A percentile compares a stretch with the other conserved stretches of the same genome.
These are phyloP conservation scores for Hymenoscyphus infarciens DNA, from an alignment of 2,329 filamentous ascomycete species.

Conservation along the genomic window DNA sequence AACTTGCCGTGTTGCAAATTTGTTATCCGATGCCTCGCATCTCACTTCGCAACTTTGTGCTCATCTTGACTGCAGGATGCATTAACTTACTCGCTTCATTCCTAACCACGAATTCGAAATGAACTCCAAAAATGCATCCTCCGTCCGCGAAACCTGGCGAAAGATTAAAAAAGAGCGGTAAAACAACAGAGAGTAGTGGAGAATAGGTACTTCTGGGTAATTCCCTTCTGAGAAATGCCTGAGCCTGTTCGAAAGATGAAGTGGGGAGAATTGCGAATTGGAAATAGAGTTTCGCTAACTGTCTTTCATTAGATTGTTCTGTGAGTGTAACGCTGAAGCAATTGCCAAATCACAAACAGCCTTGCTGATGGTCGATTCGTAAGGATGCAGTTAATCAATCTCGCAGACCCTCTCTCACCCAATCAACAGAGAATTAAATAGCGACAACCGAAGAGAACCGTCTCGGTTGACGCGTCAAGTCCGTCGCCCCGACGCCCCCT, in stretches of 20 bases:
- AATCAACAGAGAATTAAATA: not conserved
- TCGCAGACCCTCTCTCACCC: not conserved
- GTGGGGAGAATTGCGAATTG: not conserved
- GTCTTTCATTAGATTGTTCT: not conserved
- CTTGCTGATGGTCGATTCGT: not conserved
- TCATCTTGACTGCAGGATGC: no score
- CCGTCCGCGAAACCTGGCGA: not conserved
- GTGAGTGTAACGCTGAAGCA: not conserved
- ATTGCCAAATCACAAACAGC: conserved; percentile 2
- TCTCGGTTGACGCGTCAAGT: not conserved
- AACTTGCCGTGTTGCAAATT: not conserved
- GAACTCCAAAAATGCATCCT: not conserved
- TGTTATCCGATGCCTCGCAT: not conserved
- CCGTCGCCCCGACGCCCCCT: not conserved
- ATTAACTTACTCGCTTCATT: no score
- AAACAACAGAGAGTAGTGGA: not conserved
- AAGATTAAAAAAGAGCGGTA: not conserved
- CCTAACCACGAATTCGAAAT: no score
- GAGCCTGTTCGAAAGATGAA: not conserved
- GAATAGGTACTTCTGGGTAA: not conserved
- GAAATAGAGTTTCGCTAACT: not conserved
- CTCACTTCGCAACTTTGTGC: no score
- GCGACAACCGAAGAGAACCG: not conserved
- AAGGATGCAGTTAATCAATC: not conserved
- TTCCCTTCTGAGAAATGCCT: not conserved